Evolutionary conservation across 2,329 filamentous ascomycete species (phyloP), one percentile per base, ranked within the genome.

Genomic region (Penicillium sp.): DNA sequence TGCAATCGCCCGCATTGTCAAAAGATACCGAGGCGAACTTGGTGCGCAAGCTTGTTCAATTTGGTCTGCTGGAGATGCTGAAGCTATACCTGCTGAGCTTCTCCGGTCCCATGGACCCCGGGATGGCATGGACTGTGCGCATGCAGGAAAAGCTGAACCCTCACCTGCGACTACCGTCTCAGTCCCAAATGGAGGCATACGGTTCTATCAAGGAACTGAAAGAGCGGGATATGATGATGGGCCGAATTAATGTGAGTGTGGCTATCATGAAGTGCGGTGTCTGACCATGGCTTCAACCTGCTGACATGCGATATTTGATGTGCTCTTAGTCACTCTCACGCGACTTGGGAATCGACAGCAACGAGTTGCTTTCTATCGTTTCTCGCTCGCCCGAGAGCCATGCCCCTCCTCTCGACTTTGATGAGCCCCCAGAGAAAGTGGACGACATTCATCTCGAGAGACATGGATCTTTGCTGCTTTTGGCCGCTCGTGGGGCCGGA

Each of bases 61-160:
- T 82, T 13, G 82, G 83, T 49, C 62, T 83, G 9, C 77, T 82
- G 2, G 81, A 84, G 54, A 62, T 83, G 9, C 62, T 83, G 6
- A 82, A 85, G 55, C 78, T 81, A 25, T 84, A 82, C 49, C 64
- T 83, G 42, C 62, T 79, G 50, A 66, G 62, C 40, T 63, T 69
- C 34, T 64, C 65, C 0, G 47, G 60, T 18, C 62, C 65, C 9
- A 56, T 65, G 39, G 66, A 69, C 11, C 63, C 67, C 0, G 70
- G 68, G 1, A 66, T 75, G 68, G 68, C 67, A 9, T 73, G 71
- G 70, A 65, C 73, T 0, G 58, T 69, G 39, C 64, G 80, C 33
- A 66, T 83, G 52, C 79, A 81, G 63, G 81, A 84, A 56, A 77
- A 78, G 52, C 63, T 78, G 25, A 73, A 80, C 53, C 79, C 79